phyloP scores from a whole-genome alignment of 768 basidiomycete genomes.

The Suillus subalutaceus region DNA sequence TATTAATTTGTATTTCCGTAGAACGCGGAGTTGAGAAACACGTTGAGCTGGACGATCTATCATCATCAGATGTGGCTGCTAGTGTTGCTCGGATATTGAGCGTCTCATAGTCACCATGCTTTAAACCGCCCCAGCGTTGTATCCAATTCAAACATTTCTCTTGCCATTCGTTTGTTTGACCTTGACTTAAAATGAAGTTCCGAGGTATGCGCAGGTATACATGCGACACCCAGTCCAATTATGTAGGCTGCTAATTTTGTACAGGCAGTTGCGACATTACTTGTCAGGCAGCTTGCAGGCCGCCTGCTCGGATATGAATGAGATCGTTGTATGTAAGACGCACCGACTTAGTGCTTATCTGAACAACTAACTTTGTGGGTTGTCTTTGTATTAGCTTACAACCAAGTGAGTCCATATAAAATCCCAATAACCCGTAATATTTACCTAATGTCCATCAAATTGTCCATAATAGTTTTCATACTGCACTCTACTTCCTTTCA shows the following conservation, averaged over 20 bases:
- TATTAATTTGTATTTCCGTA: constrained; percentile 34
- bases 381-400: background rate
- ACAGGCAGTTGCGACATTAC: background rate
- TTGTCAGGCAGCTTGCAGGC: background rate
- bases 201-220: background rate
- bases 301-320: background rate
- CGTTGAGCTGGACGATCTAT: constrained; percentile 77
- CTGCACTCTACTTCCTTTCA: constrained; percentile 7
- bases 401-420: constrained; percentile 3
- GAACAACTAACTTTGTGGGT: no score
- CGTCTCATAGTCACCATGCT: constrained; percentile 23
- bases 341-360: background rate
- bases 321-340: background rate
- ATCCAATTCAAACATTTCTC: constrained; percentile 6
- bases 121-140: background rate
- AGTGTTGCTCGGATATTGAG: constrained; percentile 67
- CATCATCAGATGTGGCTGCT: constrained; percentile 68
- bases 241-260: background rate
- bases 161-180: background rate
- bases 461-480: background rate
- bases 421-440: background rate
- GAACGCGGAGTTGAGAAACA: constrained; percentile 83
- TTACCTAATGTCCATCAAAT: constrained; percentile 1
- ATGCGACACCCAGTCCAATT: background rate
- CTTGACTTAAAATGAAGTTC: background rate